These are phyloP conservation scores for Hondaea fermentalgiana DNA, from an alignment of 108 stramenopile genomes.

Conservation along the genomic window DNA sequence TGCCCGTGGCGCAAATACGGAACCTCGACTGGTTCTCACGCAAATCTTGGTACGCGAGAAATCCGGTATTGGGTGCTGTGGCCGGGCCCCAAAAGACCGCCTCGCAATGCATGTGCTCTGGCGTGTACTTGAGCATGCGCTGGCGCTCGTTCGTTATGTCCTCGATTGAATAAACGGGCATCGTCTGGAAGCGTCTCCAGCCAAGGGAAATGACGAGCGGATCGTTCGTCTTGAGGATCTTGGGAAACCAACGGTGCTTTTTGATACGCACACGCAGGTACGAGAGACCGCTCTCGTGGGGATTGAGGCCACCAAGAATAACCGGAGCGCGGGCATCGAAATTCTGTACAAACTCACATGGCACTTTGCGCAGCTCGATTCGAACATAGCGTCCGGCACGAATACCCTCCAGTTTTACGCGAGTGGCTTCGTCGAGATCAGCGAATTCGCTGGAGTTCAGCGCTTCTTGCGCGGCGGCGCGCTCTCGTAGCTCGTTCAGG, in stretches of 20 bases:
- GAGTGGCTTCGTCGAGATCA: conserved; percentile 65
- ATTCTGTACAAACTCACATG: conserved; percentile 63
- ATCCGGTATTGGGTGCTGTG: conserved; percentile 85
- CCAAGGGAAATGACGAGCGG: conserved; percentile 88
- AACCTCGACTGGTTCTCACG: conserved; percentile 65
- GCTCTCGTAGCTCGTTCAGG: conserved; percentile 58
- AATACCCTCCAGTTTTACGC: conserved; percentile 74
- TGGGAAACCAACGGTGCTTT: conserved; percentile 94
- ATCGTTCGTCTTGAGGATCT: conserved; percentile 78
- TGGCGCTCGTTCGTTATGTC: conserved; percentile 65
- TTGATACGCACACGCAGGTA: conserved; percentile 79
- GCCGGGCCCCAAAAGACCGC: conserved; percentile 88
- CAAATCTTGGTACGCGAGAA: conserved; percentile 80
- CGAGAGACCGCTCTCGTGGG: conserved; percentile 75
- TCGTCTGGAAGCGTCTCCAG: conserved; percentile 92
- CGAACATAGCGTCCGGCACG: conserved; percentile 88
- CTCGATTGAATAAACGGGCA: conserved; percentile 71
- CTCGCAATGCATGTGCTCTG: conserved; percentile 98
- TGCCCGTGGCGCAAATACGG: conserved; percentile 87
- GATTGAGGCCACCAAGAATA: conserved; percentile 84
- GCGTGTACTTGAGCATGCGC: conserved; percentile 87
- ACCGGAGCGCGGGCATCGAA: conserved; percentile 74
- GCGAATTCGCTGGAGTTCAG: conserved; percentile 82
- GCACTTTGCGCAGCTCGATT: conserved; percentile 70
- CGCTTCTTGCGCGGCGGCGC: conserved; percentile 59